phyloP scores from a whole-genome alignment of 768 basidiomycete species.

The Artomyces pyxidatus region DNA sequence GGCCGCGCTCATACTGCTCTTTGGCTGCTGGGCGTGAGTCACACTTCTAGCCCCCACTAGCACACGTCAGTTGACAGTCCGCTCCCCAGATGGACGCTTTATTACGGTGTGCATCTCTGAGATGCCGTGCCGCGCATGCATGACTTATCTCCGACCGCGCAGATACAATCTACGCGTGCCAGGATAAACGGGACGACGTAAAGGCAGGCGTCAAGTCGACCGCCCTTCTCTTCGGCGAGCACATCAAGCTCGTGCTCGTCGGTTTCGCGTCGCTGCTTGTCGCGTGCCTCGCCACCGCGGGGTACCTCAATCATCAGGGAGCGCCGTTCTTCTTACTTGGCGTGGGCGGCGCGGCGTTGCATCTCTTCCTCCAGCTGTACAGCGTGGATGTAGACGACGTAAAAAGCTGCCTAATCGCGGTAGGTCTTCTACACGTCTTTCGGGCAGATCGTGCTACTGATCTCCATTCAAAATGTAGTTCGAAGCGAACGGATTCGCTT shows the following conservation, averaged over 20 bases:
- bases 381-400: slow-evolving; percentile 4
- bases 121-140: background rate
- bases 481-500: slow-evolving; percentile 4
- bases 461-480: slow-evolving; percentile 2
- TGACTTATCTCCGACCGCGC: slow-evolving; percentile 37
- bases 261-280: slow-evolving; percentile 27
- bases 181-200: slow-evolving; percentile 52
- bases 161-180: slow-evolving; percentile 58
- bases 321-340: slow-evolving; percentile 4
- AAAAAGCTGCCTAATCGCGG: slow-evolving; percentile 2
- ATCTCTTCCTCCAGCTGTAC: slow-evolving; percentile 3
- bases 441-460: background rate
- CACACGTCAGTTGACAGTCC: too few species aligned
- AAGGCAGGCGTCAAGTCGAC: slow-evolving; percentile 54
- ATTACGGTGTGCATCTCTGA: slow-evolving; percentile 2
- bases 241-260: slow-evolving; percentile 35
- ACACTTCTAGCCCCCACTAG: too few species aligned
- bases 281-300: slow-evolving; percentile 19
- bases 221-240: slow-evolving; percentile 47
- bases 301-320: slow-evolving; percentile 21
- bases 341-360: background rate
- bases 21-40: too few species aligned
- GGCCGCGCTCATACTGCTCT: too few species aligned
- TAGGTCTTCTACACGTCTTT: background rate
- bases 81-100: slow-evolving; percentile 12